These are phyloP conservation scores for Saccharum spontaneum DNA, from an alignment of 176 grass and related monocot genomes.

Conservation along the genomic window DNA sequence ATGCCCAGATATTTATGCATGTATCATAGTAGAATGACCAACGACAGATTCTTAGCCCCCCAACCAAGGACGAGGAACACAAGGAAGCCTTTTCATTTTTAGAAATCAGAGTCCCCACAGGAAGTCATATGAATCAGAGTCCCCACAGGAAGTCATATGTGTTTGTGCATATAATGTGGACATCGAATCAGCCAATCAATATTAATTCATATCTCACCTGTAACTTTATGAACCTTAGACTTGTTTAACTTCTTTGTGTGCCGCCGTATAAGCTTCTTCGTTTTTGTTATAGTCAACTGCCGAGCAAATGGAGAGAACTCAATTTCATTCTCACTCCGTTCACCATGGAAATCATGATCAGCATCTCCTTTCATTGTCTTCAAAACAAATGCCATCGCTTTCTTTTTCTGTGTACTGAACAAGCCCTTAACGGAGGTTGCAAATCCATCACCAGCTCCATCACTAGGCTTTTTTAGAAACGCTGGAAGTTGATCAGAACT, in stretches of 20 bases:
- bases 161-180: constrained; percentile 12
- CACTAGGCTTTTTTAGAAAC: constrained; percentile 63
- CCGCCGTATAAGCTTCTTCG: constrained; percentile 82
- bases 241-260: constrained; percentile 80
- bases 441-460: constrained; percentile 95
- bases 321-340: constrained; percentile 80
- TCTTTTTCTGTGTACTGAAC: constrained; percentile 81
- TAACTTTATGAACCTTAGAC: constrained; percentile 46
- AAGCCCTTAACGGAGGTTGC: constrained; percentile 89
- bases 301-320: constrained; percentile 95
- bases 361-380: constrained; percentile 86
- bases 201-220: constrained; percentile 46
- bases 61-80: constrained; percentile 10
- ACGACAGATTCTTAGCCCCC: constrained; percentile 3
- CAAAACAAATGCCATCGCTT: constrained; percentile 82
- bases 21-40: background rate
- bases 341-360: constrained; percentile 80
- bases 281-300: constrained; percentile 86
- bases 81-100: background rate
- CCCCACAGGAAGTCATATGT: background rate
- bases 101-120: background rate
- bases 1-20: constrained; percentile 6
- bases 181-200: background rate
- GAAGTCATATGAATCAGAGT: background rate
- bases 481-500: constrained; percentile 71